Evolutionary conservation across 1,139 yeast genomes (phyloP).

Genomic region (Suhomyces chickasaworum): DNA sequence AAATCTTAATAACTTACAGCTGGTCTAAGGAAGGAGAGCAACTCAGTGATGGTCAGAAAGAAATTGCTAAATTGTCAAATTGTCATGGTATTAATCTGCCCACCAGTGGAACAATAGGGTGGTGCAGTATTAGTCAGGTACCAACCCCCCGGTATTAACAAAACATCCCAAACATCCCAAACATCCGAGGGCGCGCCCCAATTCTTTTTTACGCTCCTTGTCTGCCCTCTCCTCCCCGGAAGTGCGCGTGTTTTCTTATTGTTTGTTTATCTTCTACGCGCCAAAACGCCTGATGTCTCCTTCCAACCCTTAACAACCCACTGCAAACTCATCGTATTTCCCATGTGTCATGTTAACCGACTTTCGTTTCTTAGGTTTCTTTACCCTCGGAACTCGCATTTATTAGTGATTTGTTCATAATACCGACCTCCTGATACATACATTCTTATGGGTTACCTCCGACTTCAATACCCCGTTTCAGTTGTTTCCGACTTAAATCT

Average conservation of each 20-base stretch:
- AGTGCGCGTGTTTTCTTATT: not conserved
- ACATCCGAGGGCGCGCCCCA: constrained; percentile 3
- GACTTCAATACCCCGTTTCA: not conserved
- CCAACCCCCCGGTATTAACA: not conserved
- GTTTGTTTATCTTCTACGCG: constrained; percentile 2
- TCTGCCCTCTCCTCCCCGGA: constrained; percentile 1
- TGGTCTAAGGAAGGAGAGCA: too few species aligned
- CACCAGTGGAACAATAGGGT: not conserved
- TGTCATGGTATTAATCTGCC: too few species aligned
- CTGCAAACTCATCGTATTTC: not conserved
- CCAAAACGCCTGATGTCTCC: not conserved
- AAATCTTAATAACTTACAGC: too few species aligned
- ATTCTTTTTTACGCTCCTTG: too few species aligned
- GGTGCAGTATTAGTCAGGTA: not conserved
- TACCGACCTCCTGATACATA: not conserved
- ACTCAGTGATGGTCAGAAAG: too few species aligned
- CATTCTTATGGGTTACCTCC: not conserved
- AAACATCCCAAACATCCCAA: not conserved
- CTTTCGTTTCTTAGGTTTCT: not conserved
- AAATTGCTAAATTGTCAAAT: too few species aligned
- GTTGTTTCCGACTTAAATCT: not conserved
- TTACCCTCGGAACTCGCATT: not conserved
- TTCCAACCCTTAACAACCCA: not conserved
- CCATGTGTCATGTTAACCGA: not conserved
- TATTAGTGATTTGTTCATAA: not conserved